Conservation (phyloP, 1,284 basidiomycete species). For the Leccinum pachyderme region DNA sequence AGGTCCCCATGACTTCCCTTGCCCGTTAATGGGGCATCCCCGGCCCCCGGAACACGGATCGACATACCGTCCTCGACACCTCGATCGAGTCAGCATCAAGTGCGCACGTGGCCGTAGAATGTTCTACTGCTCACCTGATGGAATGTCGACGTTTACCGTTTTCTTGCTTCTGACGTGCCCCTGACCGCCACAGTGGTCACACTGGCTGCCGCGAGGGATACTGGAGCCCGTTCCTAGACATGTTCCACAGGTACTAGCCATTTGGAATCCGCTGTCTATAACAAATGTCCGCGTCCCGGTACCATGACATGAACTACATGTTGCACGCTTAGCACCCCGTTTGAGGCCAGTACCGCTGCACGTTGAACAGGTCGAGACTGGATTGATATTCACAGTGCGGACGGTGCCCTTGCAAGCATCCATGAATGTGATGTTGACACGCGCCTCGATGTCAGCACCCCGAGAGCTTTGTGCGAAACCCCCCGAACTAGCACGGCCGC, state of each 20-base stretch:
- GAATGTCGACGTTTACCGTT: slow-evolving; percentile 82
- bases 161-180: slow-evolving; percentile 86
- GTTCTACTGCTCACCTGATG: slow-evolving; percentile 60
- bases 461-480: slow-evolving; percentile 54
- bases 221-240: slow-evolving; percentile 86
- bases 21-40: slow-evolving; percentile 83
- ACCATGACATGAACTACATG: slow-evolving; percentile 83
- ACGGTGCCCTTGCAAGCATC: slow-evolving; percentile 93
- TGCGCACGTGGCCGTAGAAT: slow-evolving; percentile 12
- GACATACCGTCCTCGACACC: slow-evolving; percentile 98
- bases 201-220: slow-evolving; percentile 79
- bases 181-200: slow-evolving; percentile 80
- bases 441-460: slow-evolving; percentile 86
- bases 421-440: slow-evolving; percentile 80
- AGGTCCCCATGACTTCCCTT: slow-evolving; percentile 84
- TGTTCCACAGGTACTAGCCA: slow-evolving; percentile 87
- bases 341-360: slow-evolving; percentile 91
- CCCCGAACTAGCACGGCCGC: slow-evolving; percentile 46
- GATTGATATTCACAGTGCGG: slow-evolving; percentile 75
- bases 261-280: slow-evolving; percentile 94
- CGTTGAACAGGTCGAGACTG: slow-evolving; percentile 81
- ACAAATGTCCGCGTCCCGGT: slow-evolving; percentile 89
- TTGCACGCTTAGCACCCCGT: slow-evolving; percentile 79
- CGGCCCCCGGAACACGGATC: slow-evolving; percentile 80
- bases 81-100: slow-evolving; percentile 29